These are phyloP conservation scores for Suillus variegatus DNA, from an alignment of 768 basidiomycete species.

Conservation along the genomic window DNA sequence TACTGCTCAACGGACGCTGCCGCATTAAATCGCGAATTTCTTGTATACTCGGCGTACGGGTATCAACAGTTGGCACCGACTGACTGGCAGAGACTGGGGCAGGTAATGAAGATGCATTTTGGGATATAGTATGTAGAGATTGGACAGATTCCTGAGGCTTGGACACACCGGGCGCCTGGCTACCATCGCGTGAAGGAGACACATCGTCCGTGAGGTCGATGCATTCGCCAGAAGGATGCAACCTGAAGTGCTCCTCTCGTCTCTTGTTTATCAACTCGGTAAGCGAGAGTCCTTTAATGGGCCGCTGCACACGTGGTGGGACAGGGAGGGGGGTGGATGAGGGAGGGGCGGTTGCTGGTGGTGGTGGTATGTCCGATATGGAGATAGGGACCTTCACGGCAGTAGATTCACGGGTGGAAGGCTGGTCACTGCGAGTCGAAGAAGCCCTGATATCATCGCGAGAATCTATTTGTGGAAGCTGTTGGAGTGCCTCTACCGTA, in stretches of 20 bases:
- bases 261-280: slow-evolving; percentile 24
- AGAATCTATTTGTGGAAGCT: not conserved
- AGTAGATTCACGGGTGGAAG: not conserved
- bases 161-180: not conserved
- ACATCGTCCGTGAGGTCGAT: slow-evolving; percentile 2
- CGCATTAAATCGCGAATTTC: slow-evolving; percentile 5
- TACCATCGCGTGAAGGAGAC: not conserved
- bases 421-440: not conserved
- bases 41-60: not conserved
- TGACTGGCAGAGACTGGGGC: not conserved
- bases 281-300: slow-evolving; percentile 18
- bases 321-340: slow-evolving; percentile 14
- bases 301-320: slow-evolving; percentile 24
- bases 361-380: not conserved
- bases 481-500: no score
- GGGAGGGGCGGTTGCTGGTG: slow-evolving; percentile 8
- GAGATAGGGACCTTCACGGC: not conserved
- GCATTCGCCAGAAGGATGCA: not conserved
- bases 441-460: not conserved
- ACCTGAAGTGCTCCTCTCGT: slow-evolving; percentile 11
- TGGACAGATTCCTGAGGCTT: not conserved
- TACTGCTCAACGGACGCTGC: not conserved
- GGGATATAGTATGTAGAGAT: not conserved
- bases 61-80: not conserved
- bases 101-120: not conserved